These are phyloP conservation scores for Maudiozyma barnettii DNA, from an alignment of 805 yeast species.

Conservation along the genomic window DNA sequence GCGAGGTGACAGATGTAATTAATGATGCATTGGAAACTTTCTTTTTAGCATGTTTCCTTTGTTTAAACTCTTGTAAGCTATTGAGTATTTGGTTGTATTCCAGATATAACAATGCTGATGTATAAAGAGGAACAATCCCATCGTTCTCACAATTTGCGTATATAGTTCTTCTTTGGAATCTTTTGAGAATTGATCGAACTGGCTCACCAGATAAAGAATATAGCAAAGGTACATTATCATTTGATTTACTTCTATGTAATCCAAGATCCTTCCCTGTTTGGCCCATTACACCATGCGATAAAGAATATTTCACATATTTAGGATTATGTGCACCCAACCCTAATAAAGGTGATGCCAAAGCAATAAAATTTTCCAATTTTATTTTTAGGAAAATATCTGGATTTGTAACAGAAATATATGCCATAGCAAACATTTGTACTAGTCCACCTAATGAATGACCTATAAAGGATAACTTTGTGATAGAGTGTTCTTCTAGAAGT, in stretches of 20 bases:
- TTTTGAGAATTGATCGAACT: slow-evolving; percentile 39
- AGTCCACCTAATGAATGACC: slow-evolving; percentile 78
- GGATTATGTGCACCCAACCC: slow-evolving; percentile 75
- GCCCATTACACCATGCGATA: slow-evolving; percentile 67
- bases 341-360: slow-evolving; percentile 65
- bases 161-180: slow-evolving; percentile 53
- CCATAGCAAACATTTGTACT: slow-evolving; percentile 67
- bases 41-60: neutral
- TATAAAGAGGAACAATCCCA: slow-evolving; percentile 73
- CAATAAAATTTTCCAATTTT: slow-evolving; percentile 56
- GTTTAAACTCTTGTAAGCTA: slow-evolving; percentile 22
- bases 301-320: slow-evolving; percentile 55
- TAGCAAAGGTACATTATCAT: slow-evolving; percentile 42
- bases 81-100: slow-evolving; percentile 46
- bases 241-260: slow-evolving; percentile 34
- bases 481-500: slow-evolving; percentile 33
- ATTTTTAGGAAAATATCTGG: slow-evolving; percentile 57
- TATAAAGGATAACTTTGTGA: slow-evolving; percentile 54
- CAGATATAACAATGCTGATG: slow-evolving; percentile 56
- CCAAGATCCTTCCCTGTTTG: slow-evolving; percentile 74
- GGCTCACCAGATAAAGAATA: slow-evolving; percentile 58
- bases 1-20: slow-evolving; percentile 51
- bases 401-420: slow-evolving; percentile 55
- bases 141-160: slow-evolving; percentile 72
- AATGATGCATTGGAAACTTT: slow-evolving; percentile 41